phyloP scores from a whole-genome alignment of 2,329 filamentous ascomycete species.

The Pseudogymnoascus pannorum region DNA sequence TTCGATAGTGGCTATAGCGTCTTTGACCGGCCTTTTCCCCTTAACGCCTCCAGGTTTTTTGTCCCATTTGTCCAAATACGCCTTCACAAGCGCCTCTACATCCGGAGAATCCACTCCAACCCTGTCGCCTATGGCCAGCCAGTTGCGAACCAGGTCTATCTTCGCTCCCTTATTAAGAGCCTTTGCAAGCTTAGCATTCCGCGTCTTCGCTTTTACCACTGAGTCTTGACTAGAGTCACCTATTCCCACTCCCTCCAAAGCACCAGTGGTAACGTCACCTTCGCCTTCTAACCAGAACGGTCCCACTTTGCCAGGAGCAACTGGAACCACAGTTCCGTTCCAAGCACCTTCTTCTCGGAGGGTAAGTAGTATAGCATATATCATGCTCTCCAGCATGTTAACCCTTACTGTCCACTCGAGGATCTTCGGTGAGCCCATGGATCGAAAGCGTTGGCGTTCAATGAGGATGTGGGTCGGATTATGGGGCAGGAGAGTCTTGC shows the following conservation, averaged over 20 bases:
- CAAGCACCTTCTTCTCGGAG: conserved; percentile 39
- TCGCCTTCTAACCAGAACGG: conserved; percentile 44
- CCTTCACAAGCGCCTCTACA: conserved; percentile 30
- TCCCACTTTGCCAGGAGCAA: conserved; percentile 48
- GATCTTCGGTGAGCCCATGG: conserved; percentile 55
- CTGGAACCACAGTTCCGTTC: conserved; percentile 39
- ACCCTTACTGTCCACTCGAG: conserved; percentile 79
- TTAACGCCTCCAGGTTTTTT: conserved; percentile 22
- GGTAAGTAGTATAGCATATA: conserved; percentile 62
- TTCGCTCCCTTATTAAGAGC: conserved; percentile 49
- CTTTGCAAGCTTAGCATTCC: conserved; percentile 36
- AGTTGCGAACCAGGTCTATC: conserved; percentile 52
- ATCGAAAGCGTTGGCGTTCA: conserved; percentile 54
- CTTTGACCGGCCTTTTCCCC: conserved; percentile 19
- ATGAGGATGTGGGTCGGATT: conserved; percentile 65
- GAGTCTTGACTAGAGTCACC: conserved; percentile 9
- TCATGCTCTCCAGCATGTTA: conserved; percentile 74
- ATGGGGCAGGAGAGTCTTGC: conserved; percentile 37
- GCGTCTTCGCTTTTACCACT: conserved; percentile 26
- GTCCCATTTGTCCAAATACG: conserved; percentile 31
- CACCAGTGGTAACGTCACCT: conserved; percentile 18
- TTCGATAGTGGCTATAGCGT: conserved; percentile 23
- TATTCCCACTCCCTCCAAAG: conserved; percentile 19
- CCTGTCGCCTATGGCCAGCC: conserved; percentile 35
- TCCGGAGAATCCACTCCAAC: conserved; percentile 28